Evolutionary conservation across 139 green algal species (phyloP), one percentile per base, ranked within the genome.

Genomic region (Spirogloea muscicola): DNA sequence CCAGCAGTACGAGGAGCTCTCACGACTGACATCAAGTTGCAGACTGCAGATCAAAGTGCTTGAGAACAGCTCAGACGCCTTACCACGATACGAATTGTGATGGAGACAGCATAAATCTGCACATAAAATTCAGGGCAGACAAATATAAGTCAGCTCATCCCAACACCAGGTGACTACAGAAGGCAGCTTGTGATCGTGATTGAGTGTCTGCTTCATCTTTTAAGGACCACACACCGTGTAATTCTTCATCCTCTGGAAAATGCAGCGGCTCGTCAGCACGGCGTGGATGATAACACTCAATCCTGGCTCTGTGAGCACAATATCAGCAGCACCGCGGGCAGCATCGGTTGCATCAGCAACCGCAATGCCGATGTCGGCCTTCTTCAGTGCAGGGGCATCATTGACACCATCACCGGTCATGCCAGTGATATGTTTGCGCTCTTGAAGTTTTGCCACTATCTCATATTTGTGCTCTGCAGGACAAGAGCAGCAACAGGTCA

Each of bases 331-430:
- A 39, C 34, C 33, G 27, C 61, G 58, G 3, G 80, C 80, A 7
- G 80, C 80, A 31, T 85, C 80, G 1, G 80, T 85, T 46, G 80
- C 81, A 72, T 81, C 80, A 6, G 61, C 77, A 29, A 85, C 80
- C 9, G 80, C 80, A 62, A 97, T 92, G 62, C 92, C 92, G 4
- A 97, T 92, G 72, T 97, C 89, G 18, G 90, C 92, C 81, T 92
- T 93, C 87, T 97, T 97, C 21, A 97, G 86, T 0, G 92, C 92
- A 33, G 92, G 92, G 1, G 92, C 92, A 59, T 97, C 92, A 77
- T 97, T 97, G 25, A 97, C 92, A 74, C 77, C 77, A 31, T 85
- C 80, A 27, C 80, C 87, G 76, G 73, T 91, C 87, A 75, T 88
- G 65, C 80, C 80, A 13, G 83, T 46, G 49, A 85, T 66, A 49